Evolutionary conservation across 768 basidiomycete genomes (phyloP).

Genomic region (Xerocomellus amylosporus): DNA sequence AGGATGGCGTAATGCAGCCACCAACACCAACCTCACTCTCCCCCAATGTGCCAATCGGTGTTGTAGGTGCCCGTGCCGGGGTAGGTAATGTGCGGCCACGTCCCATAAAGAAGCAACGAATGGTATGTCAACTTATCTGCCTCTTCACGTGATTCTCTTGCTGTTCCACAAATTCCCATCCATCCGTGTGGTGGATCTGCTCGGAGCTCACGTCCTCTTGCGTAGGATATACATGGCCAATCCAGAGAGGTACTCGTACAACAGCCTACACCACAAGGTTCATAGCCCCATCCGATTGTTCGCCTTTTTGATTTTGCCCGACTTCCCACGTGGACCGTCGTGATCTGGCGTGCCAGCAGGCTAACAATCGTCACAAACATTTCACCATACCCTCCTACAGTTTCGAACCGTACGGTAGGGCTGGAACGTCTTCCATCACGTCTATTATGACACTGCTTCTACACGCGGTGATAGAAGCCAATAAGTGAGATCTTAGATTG

Average conservation of each 20-base stretch:
- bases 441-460: constrained; percentile 7
- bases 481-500: constrained; percentile 13
- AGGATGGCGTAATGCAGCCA: constrained; percentile 22
- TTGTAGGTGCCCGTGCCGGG: constrained; percentile 57
- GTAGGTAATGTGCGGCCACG: constrained; percentile 56
- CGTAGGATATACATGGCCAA: constrained; percentile 63
- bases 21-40: constrained; percentile 23
- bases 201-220: constrained; percentile 6
- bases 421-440: constrained; percentile 2
- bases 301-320: background rate
- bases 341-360: constrained; percentile 9
- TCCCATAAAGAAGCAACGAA: constrained; percentile 72
- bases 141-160: background rate
- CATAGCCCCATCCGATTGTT: constrained; percentile 30
- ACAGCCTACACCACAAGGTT: constrained; percentile 72
- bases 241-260: constrained; percentile 61
- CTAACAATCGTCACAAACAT: constrained; percentile 2
- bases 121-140: constrained; percentile 45
- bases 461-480: constrained; percentile 9
- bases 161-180: background rate
- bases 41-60: constrained; percentile 26
- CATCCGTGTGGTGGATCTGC: background rate
- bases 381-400: constrained; percentile 5
- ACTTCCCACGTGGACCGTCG: constrained; percentile 7
- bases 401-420: constrained; percentile 10